Base-by-base conservation (phyloP, 148 eudicot species). In the Silene latifolia region DNA sequence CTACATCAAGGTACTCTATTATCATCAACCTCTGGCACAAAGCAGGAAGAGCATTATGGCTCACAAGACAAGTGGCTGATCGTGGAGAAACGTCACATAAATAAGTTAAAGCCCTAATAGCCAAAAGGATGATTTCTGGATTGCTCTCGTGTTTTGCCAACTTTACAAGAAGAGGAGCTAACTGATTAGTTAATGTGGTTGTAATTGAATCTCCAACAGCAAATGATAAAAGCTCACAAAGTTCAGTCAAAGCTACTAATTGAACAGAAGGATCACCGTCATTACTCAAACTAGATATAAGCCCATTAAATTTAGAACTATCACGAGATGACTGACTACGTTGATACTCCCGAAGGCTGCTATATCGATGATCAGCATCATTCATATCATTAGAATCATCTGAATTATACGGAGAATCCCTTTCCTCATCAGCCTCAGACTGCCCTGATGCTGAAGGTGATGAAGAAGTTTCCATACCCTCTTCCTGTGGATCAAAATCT, bases 41-140 rank as follows among this genome's bases (percentile, higher is more conserved):
- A 70, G 86, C 91, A 81, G 91, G 87, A 77, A 90, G 86, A 3
- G 88, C 93, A 71, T 84, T 84, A 86, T 95, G 88, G 67, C 84
- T 88, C 75, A 89, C 91, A 81, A 95, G 90, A 69, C 77, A 85
- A 64, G 69, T 81, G 1, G 90, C 85, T 2, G 92, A 84, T 24
- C 91, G 88, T 74, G 93, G 89, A 72, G 84, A 87, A 70, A 82
- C 84, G 78, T 95, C 97, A 81, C 96, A 92, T 76, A 92, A 80
- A 80, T 95, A 95, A 80, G 98, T 90, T 79, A 95, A 85, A 60
- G 97, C 96, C 86, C 98, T 92, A 47, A 88, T 85, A 29, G 98
- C 85, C 73, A 92, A 71, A 67, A 95, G 92, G 96, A 95, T 89
- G 67, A 90, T 84, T 78, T 89, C 86, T 0, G 96, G 91, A 76